Conservation (phyloP, 495 filamentous ascomycete genomes). For the Podospora appendiculata region DNA sequence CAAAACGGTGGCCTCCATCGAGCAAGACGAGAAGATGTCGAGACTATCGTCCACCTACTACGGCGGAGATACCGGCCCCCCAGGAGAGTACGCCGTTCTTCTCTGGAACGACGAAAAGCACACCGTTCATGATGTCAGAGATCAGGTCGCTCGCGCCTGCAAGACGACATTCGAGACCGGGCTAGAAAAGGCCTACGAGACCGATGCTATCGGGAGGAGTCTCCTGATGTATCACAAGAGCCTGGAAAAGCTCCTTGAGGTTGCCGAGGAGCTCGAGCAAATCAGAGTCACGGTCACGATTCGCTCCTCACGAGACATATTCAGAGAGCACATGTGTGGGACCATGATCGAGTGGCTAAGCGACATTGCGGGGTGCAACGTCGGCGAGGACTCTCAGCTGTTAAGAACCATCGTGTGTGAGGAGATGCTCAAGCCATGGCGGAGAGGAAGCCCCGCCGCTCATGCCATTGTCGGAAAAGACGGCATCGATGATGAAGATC, state of each 20-base stretch:
- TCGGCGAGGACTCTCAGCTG: constrained; percentile 71
- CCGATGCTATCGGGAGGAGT: constrained; percentile 77
- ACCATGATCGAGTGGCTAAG: constrained; percentile 96
- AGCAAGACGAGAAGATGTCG: constrained; percentile 72
- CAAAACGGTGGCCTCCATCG: constrained; percentile 73
- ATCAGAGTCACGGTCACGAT: constrained; percentile 96
- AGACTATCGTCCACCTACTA: constrained; percentile 69
- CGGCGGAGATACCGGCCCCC: constrained; percentile 42
- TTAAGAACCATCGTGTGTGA: constrained; percentile 78
- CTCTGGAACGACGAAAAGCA: constrained; percentile 99
- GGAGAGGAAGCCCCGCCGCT: constrained; percentile 72
- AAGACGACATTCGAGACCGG: constrained; percentile 62
- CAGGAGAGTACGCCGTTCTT: constrained; percentile 72
- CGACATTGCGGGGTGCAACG: constrained; percentile 85
- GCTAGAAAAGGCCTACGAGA: constrained; percentile 69
- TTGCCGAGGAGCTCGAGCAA: constrained; percentile 79
- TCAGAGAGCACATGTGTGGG: constrained; percentile 95
- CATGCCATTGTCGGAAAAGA: constrained; percentile 77
- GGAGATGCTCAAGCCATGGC: constrained; percentile 82
- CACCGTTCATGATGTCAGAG: constrained; percentile 80
- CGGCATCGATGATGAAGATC: constrained; percentile 84
- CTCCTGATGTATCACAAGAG: constrained; percentile 69
- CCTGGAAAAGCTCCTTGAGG: constrained; percentile 60
- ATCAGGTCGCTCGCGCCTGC: constrained; percentile 88
- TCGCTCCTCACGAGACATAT: constrained; percentile 86